A percentile compares a stretch with the other conserved stretches of the same genome.
Conservation (phyloP, 306 rosid species). For the Leucaena leucocephala region DNA sequence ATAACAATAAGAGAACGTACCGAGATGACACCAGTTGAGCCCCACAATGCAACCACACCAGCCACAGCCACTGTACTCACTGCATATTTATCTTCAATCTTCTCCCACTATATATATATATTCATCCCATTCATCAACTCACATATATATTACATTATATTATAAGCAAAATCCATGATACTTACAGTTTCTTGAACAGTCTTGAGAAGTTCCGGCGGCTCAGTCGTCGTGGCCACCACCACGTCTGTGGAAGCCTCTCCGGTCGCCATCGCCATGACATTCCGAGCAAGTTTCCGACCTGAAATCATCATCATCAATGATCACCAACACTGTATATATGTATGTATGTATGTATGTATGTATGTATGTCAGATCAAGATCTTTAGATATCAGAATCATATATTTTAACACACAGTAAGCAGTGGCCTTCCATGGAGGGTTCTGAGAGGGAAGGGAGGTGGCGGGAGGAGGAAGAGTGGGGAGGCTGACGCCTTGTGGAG, state of each 20-base stretch:
- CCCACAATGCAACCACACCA: constrained; percentile 66
- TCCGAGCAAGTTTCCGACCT: constrained; percentile 79
- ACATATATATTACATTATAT: not conserved
- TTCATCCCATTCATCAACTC: not conserved
- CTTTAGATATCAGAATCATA: no score
- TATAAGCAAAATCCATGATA: no score
- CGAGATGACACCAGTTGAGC: constrained; percentile 71
- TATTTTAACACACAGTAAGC: constrained; percentile 27
- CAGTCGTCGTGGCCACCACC: constrained; percentile 53
- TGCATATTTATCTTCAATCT: constrained; percentile 92
- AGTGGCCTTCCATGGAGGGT: constrained; percentile 64
- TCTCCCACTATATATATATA: constrained; percentile 63
- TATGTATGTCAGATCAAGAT: not conserved
- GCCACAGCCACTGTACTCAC: constrained; percentile 70
- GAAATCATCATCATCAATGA: not conserved
- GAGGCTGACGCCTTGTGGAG: constrained; percentile 76
- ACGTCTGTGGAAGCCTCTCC: constrained; percentile 82
- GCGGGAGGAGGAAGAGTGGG: constrained; percentile 68
- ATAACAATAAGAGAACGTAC: constrained; percentile 52
- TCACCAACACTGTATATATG: not conserved
- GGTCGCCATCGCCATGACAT: constrained; percentile 88
- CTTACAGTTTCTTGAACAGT: constrained; percentile 66
- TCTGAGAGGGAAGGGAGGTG: constrained; percentile 39
- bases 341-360: not conserved
- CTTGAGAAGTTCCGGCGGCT: constrained; percentile 73